Evolutionary conservation across 1,284 basidiomycete species (phyloP).

Genomic region (Ustilago sp.): DNA sequence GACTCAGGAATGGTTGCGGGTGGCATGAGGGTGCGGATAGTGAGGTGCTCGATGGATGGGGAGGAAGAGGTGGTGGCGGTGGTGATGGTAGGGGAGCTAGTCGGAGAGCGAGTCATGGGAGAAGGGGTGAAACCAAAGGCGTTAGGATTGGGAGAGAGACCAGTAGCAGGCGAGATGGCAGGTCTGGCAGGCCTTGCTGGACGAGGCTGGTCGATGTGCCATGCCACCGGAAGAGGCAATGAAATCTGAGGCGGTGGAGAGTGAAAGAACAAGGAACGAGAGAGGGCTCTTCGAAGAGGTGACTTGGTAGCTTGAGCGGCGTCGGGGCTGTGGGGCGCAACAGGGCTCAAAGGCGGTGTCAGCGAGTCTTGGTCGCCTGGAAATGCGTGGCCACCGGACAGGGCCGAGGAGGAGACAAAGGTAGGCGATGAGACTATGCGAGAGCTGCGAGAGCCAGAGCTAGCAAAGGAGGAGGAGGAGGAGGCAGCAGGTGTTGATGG

Average conservation of each 20-base stretch:
- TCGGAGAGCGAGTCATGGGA: constrained; percentile 16
- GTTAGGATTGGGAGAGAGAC: constrained; percentile 13
- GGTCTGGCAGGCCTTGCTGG: constrained; percentile 18
- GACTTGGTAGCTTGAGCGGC: constrained; percentile 30
- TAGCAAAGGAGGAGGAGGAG: constrained; percentile 11
- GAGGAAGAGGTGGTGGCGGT: constrained; percentile 8
- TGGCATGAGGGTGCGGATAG: constrained; percentile 21
- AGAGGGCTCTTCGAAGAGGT: constrained; percentile 33
- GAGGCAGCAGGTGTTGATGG: constrained; percentile 23
- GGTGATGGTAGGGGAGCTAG: constrained; percentile 16
- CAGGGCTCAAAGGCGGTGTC: constrained; percentile 38
- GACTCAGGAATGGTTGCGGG: constrained; percentile 4
- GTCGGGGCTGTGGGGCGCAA: constrained; percentile 2
- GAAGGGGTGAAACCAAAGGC: constrained; percentile 13
- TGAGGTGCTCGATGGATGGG: constrained; percentile 4
- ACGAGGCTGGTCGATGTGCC: constrained; percentile 7
- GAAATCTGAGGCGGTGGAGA: constrained; percentile 13
- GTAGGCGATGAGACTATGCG: constrained; percentile 35
- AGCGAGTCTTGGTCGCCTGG: constrained; percentile 15
- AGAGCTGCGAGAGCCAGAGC: constrained; percentile 11
- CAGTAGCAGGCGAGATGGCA: constrained; percentile 12
- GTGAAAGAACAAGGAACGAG: constrained; percentile 27
- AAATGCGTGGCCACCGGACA: constrained; percentile 2
- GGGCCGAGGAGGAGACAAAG: constrained; percentile 32
- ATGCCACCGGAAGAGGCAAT: constrained; percentile 6